These are phyloP conservation scores for Citrus trifoliata DNA, from an alignment of 345 rosid species.

Conservation along the genomic window DNA sequence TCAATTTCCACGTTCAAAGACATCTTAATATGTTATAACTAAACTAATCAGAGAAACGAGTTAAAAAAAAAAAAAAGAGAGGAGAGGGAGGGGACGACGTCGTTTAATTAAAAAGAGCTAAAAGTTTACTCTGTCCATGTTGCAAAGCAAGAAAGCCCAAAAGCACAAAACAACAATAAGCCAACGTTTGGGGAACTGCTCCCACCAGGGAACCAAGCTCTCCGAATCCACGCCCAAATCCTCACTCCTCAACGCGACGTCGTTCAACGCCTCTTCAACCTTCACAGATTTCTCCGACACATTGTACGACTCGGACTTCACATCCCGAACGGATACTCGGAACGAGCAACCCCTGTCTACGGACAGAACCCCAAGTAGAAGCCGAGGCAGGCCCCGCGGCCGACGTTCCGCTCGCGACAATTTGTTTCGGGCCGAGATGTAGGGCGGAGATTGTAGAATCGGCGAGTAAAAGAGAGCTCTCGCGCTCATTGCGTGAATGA, in stretches of 20 bases:
- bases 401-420: conserved; percentile 10
- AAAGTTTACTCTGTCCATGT: conserved; percentile 79
- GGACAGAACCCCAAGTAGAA: conserved; percentile 21
- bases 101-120: neutral
- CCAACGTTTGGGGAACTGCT: conserved; percentile 90
- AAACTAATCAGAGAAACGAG: neutral
- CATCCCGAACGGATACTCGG: conserved; percentile 49
- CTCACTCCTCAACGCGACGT: conserved; percentile 18
- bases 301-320: conserved; percentile 36
- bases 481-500: conserved; percentile 50
- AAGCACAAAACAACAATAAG: conserved; percentile 79
- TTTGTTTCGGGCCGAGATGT: conserved; percentile 17
- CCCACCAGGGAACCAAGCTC: conserved; percentile 66
- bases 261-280: conserved; percentile 26
- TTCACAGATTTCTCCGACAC: conserved; percentile 31
- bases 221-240: conserved; percentile 14
- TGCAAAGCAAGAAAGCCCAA: conserved; percentile 84
- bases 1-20: neutral
- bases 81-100: neutral
- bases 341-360: conserved; percentile 26
- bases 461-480: conserved; percentile 30
- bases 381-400: conserved; percentile 13
- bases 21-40: neutral
- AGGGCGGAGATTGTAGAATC: conserved; percentile 17
- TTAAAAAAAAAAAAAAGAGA: neutral